Base-by-base conservation (phyloP, 805 yeast genomes). In the Pichia cabralensis region DNA sequence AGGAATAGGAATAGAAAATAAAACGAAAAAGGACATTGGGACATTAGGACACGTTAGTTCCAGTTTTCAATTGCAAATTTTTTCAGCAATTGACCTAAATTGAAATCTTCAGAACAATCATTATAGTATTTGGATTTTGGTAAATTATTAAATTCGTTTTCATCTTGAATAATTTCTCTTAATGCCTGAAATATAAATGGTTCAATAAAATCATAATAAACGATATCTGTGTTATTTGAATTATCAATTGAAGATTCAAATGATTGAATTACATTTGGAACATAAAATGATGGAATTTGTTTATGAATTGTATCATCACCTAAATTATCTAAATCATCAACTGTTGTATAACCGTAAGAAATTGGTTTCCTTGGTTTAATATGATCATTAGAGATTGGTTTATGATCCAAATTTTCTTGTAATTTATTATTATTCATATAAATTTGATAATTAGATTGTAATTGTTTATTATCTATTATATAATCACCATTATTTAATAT, bases 281-380 rank as follows among this genome's bases (percentile, higher is more conserved):
- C 64, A 7, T 66, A 69, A 53, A 69, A 78, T 38, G 67, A 61
- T 0, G 62, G 61, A 30, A 80, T 69, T 2, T 82, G 69, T 38
- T 59, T 62, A 58, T 81, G 88, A 37, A 75, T 46, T 25, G 85
- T 67, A 62, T 82, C 97, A 52, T 92, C 98, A 16, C 98, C 98
- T 42, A 76, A 75, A 43, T 64, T 57, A 0, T 96, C 98, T 46
- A 69, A 66, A 49, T 89, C 97, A 52, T 92, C 98, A 30, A 57
- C 47, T 0, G 98, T 89, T 0, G 75, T 76, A 46, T 80, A 82
- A 0, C 98, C 98, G 40, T 71, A 73, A 1, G 74, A 45, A 20
- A 47, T 40, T 6, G 39, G 43, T 35, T 17, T 35, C n/a, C n/a
- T n/a, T n/a, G n/a, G n/a, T n/a, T n/a, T n/a, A n/a, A n/a, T n/a